Percentiles rank a stretch among this genome's conserved stretches.
Evolutionary conservation across 805 yeast species (phyloP).

Genomic region (Ogataea methanolica): DNA sequence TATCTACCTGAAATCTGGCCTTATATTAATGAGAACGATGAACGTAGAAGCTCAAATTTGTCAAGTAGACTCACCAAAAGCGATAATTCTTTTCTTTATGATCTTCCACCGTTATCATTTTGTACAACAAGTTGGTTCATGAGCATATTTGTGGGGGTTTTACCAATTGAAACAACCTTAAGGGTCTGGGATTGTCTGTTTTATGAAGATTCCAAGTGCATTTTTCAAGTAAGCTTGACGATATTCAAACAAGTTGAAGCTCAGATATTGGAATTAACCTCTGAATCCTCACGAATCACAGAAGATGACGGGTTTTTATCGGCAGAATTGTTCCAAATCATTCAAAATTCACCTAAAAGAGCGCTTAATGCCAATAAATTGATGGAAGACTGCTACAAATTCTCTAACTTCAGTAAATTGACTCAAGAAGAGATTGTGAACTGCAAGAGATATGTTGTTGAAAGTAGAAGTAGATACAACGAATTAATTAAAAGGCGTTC

Average conservation of each 20-base stretch:
- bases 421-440: constrained; percentile 79
- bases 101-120: constrained; percentile 84
- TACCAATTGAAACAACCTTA: constrained; percentile 84
- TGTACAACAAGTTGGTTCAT: constrained; percentile 98
- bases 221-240: constrained; percentile 79
- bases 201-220: constrained; percentile 83
- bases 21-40: constrained; percentile 31
- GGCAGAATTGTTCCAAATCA: constrained; percentile 62
- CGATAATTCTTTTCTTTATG: constrained; percentile 51
- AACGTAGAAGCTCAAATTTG: constrained; percentile 10
- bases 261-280: constrained; percentile 36
- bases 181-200: constrained; percentile 94
- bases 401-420: constrained; percentile 41
- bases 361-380: constrained; percentile 64
- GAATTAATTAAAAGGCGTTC: constrained; percentile 27
- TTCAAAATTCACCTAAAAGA: constrained; percentile 77
- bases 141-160: constrained; percentile 88
- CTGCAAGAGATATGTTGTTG: constrained; percentile 73
- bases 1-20: constrained; percentile 80
- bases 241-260: constrained; percentile 74
- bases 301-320: constrained; percentile 25
- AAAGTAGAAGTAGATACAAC: constrained; percentile 45
- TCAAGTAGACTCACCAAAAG: constrained; percentile 30
- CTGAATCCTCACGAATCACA: constrained; percentile 7
- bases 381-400: constrained; percentile 69